phyloP scores from a whole-genome alignment of 371 early-diverging fungal genomes.

The Massospora cicadina region DNA sequence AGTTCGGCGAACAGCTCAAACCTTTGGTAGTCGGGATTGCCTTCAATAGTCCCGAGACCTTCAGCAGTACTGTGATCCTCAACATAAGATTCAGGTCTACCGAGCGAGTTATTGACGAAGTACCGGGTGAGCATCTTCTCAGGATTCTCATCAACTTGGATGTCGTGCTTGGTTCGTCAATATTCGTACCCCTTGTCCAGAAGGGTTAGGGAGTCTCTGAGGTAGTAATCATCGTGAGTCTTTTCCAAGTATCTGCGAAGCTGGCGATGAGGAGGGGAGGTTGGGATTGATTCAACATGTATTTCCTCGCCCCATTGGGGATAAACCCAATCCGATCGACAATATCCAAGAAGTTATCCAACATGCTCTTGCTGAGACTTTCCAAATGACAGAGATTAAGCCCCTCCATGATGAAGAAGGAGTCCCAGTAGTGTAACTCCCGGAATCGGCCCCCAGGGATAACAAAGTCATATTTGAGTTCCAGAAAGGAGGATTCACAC shows the following conservation, averaged over 20 bases:
- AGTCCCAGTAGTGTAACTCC: conserved; percentile 88
- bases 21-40: conserved; percentile 17
- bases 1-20: conserved; percentile 43
- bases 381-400: conserved; percentile 40
- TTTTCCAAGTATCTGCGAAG: conserved; percentile 32
- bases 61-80: conserved; percentile 44
- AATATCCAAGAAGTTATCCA: conserved; percentile 48
- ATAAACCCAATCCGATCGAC: conserved; percentile 60
- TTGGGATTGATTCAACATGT: conserved; percentile 74
- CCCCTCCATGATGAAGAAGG: conserved; percentile 68
- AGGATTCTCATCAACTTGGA: conserved; percentile 17
- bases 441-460: conserved; percentile 84
- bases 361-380: conserved; percentile 35
- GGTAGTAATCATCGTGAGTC: conserved; percentile 29
- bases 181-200: conserved; percentile 46
- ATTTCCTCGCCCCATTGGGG: conserved; percentile 22
- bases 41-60: conserved; percentile 10
- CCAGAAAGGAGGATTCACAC: conserved; percentile 31
- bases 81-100: conserved; percentile 62
- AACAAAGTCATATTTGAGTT: conserved; percentile 43
- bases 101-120: conserved; percentile 27
- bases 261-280: conserved; percentile 57
- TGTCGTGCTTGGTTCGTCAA: conserved; percentile 35
- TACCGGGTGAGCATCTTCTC: conserved; percentile 27
- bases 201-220: conserved; percentile 28